Evolutionary conservation across 495 filamentous ascomycete species (phyloP), one percentile per base, ranked within the genome.

Genomic region (Rhypophila decipiens): DNA sequence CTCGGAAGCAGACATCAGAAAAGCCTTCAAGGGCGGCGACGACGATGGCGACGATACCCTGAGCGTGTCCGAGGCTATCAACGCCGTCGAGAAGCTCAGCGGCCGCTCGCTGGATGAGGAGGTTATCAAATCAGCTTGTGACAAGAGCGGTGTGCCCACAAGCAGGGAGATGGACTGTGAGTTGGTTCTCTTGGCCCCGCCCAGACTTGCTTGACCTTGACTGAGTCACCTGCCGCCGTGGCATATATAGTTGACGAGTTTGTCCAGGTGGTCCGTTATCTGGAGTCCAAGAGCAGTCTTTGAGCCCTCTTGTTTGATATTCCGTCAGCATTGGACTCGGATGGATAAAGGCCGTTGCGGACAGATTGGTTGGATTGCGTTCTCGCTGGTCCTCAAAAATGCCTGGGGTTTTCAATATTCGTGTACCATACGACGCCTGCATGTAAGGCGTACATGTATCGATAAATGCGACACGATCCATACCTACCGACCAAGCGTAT

Each of bases 161-260:
- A 35, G 42, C 23, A 43, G 44, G n/a, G 48, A 55, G 38, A 55
- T 55, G 52, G 48, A 51, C 24, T 51, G 52, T 55, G 36, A 46
- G 52, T 20, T 35, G 5, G 22, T 7, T 34, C 13, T 46, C 10
- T 18, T 46, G 27, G 24, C 24, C 37, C 29, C 12, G 13, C 5
- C 21, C 17, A 17, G 1, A 1, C 4, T 24, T 11, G 2, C 22
- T 18, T 24, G 39, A 20, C 39, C 31, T 0, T 2, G 9, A 41
- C n/a, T n/a, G n/a, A n/a, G n/a, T n/a, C n/a, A n/a, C n/a, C 35
- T 3, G 11, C 9, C 34, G 17, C 38, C 18, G 20, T 20, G 13
- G 13, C 31, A 19, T 12, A 21, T 15, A 3, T 21, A 51, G 49
- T 45, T 23, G 42, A 46, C 13, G 49, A 51, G n/a, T 51, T 46